These are phyloP conservation scores for Wickerhamomyces pijperi DNA, from an alignment of 805 yeast species.

Conservation along the genomic window DNA sequence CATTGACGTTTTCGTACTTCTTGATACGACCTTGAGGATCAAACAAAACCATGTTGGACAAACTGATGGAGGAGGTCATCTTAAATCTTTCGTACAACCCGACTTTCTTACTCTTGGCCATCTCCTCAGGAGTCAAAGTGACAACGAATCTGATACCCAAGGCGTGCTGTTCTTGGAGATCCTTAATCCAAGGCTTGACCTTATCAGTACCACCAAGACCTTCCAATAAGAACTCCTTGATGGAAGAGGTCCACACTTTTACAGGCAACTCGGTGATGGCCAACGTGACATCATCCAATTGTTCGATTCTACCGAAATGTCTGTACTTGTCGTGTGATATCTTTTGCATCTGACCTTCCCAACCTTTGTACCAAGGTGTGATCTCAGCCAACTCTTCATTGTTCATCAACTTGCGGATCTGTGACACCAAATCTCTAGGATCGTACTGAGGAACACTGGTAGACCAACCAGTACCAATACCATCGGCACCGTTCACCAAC, in stretches of 20 bases:
- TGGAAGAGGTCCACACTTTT: conserved; percentile 81
- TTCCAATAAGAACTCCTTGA: conserved; percentile 72
- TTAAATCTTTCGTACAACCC: conserved; percentile 85
- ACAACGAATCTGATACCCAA: conserved; percentile 70
- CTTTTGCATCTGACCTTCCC: conserved; percentile 76
- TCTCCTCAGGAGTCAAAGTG: conserved; percentile 65
- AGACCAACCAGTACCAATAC: conserved; percentile 99
- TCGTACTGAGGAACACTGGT: conserved; percentile 85
- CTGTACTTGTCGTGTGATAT: conserved; percentile 57
- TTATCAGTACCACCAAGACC: conserved; percentile 74
- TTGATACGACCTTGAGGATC: conserved; percentile 82
- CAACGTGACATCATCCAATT: conserved; percentile 64
- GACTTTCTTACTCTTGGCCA: conserved; percentile 61
- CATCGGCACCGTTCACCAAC: conserved; percentile 93
- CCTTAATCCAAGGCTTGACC: conserved; percentile 76
- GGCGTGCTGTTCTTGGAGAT: conserved; percentile 90
- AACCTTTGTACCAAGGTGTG: conserved; percentile 92
- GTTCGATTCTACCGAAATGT: conserved; percentile 72
- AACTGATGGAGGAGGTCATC: conserved; percentile 52
- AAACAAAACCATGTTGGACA: conserved; percentile 91
- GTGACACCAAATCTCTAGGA: conserved; percentile 71
- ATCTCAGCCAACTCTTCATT: conserved; percentile 61
- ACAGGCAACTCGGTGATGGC: conserved; percentile 92
- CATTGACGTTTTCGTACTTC: conserved; percentile 64
- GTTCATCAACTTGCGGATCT: conserved; percentile 62